phyloP scores from a whole-genome alignment of 208 protist genomes.

The Strigomonas culicis region DNA sequence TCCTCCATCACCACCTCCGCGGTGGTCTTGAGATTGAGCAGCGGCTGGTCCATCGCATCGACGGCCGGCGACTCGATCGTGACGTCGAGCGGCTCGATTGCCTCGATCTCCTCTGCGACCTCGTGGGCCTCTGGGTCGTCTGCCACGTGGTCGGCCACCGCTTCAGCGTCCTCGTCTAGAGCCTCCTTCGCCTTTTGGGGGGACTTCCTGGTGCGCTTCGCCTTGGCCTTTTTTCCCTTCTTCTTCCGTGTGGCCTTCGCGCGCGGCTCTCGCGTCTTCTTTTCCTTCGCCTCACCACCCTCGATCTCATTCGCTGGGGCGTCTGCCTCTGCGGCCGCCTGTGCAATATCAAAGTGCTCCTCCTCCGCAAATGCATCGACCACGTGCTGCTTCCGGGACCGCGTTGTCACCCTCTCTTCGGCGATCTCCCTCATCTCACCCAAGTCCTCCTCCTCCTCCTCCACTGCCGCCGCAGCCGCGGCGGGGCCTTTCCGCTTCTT shows the following conservation, averaged over 20 bases:
- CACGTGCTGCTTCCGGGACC: background rate
- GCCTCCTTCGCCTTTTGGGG: constrained; percentile 8
- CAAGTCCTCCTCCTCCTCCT: background rate
- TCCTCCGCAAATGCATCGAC: background rate
- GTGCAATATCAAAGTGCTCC: too few species aligned
- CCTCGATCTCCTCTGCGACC: constrained; percentile 11
- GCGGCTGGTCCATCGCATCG: background rate
- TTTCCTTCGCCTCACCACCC: background rate
- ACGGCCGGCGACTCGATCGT: background rate
- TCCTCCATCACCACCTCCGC: constrained; percentile 4
- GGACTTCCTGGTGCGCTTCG: background rate
- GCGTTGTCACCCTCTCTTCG: background rate
- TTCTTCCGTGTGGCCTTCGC: constrained; percentile 12
- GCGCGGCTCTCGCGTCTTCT: background rate
- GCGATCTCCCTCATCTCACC: background rate
- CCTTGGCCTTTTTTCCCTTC: constrained; percentile 10
- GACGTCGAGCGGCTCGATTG: constrained; percentile 15
- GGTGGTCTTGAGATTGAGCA: background rate
- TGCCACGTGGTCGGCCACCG: background rate
- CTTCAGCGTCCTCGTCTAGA: background rate
- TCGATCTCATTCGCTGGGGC: background rate
- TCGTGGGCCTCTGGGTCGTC: constrained; percentile 8
- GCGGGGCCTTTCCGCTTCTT: background rate
- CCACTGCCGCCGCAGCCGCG: background rate
- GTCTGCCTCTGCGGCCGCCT: background rate